These are phyloP conservation scores for Auxenochlorella pyrenoidosa DNA, from an alignment of 139 green algal species.

Conservation along the genomic window DNA sequence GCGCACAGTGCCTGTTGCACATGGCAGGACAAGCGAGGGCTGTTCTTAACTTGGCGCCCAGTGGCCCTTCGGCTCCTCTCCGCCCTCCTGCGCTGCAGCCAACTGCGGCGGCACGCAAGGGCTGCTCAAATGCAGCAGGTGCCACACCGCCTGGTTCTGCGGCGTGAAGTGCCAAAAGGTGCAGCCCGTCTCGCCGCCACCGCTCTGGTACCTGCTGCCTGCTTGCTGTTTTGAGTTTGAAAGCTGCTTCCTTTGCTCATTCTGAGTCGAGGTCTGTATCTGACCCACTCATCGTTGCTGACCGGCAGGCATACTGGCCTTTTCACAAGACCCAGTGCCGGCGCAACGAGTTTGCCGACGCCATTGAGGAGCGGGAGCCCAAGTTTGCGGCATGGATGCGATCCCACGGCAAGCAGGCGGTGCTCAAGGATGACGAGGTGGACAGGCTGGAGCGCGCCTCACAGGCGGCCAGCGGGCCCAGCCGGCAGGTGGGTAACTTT, in stretches of 20 bases:
- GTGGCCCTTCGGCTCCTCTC: conserved; percentile 26
- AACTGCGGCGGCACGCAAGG: conserved; percentile 78
- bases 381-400: conserved; percentile 92
- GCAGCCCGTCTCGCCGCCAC: not conserved
- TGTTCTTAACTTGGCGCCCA: not conserved
- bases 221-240: no score
- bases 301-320: conserved; percentile 83
- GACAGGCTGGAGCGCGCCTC: conserved; percentile 86
- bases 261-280: no score
- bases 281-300: not conserved
- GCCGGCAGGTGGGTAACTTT: conserved; percentile 30
- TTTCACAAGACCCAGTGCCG: conserved; percentile 85
- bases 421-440: conserved; percentile 85
- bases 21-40: not conserved
- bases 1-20: not conserved
- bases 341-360: conserved; percentile 93
- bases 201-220: not conserved
- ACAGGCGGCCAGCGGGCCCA: conserved; percentile 54
- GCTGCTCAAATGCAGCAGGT: conserved; percentile 84
- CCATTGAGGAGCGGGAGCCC: conserved; percentile 77
- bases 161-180: conserved; percentile 87
- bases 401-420: conserved; percentile 76
- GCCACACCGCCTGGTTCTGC: conserved; percentile 87
- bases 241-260: no score
- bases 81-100: conserved; percentile 49